Evolutionary conservation across 257 asterid species (phyloP).

Genomic region (Solanum piurae): DNA sequence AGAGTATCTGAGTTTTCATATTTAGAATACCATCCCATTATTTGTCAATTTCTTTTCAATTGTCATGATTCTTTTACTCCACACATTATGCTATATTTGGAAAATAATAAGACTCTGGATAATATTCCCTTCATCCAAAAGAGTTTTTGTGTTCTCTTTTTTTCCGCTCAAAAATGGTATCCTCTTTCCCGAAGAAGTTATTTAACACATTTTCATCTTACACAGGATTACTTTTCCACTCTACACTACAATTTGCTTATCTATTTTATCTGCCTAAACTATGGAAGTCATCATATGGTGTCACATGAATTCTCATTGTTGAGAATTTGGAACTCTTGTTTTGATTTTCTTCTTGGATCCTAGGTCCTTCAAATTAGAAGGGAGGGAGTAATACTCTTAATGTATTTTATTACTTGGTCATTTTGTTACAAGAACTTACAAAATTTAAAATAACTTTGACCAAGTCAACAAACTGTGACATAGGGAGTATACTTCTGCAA

Average conservation of each 20-base stretch:
- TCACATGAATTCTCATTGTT: background rate
- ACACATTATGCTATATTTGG: background rate
- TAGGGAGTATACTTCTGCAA: background rate
- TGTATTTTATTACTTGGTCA: background rate
- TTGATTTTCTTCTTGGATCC: background rate
- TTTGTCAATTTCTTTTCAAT: background rate
- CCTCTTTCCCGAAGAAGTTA: background rate
- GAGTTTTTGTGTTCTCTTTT: background rate
- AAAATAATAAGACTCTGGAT: background rate
- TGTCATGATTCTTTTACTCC: background rate
- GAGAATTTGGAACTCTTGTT: background rate
- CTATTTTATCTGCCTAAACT: background rate
- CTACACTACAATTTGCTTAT: background rate
- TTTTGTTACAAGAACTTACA: background rate
- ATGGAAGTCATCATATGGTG: background rate
- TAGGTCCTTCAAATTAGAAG: background rate
- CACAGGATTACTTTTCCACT: background rate
- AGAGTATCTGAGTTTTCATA: background rate
- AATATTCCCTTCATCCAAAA: background rate
- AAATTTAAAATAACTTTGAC: background rate
- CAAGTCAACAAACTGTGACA: background rate
- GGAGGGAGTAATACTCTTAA: background rate
- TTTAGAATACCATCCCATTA: background rate
- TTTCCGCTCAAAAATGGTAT: background rate
- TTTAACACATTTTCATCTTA: background rate